Evolutionary conservation across 2,329 filamentous ascomycete genomes (phyloP).

Genomic region (Harringtonia aguacate): DNA sequence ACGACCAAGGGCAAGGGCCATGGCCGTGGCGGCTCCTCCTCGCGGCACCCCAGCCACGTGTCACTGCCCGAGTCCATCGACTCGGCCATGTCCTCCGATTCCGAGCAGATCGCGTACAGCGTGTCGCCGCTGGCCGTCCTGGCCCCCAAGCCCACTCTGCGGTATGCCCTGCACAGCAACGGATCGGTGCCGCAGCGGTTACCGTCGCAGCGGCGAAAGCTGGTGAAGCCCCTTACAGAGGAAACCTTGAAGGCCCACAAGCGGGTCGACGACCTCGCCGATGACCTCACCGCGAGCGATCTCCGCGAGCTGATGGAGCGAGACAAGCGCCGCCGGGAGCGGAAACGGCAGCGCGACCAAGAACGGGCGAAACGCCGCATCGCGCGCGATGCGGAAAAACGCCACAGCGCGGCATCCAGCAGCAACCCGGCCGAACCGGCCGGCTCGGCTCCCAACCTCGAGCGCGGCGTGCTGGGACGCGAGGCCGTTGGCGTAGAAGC

Average conservation of each 20-base stretch:
- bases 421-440: slow-evolving; percentile 15
- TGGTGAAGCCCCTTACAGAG: slow-evolving; percentile 46
- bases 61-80: slow-evolving; percentile 71
- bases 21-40: slow-evolving; percentile 31
- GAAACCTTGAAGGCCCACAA: slow-evolving; percentile 50
- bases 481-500: slow-evolving; percentile 46
- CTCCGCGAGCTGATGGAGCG: slow-evolving; percentile 83
- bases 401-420: slow-evolving; percentile 29
- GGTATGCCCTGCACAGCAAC: slow-evolving; percentile 45
- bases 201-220: slow-evolving; percentile 39
- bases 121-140: slow-evolving; percentile 73
- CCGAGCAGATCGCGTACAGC: slow-evolving; percentile 67
- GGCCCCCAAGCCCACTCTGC: slow-evolving; percentile 74
- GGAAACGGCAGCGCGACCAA: slow-evolving; percentile 57
- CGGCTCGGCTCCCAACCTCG: slow-evolving; percentile 30
- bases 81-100: slow-evolving; percentile 64
- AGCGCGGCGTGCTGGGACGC: slow-evolving; percentile 49
- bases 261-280: slow-evolving; percentile 61
- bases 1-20: slow-evolving; percentile 59
- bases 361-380: slow-evolving; percentile 56
- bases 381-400: slow-evolving; percentile 55
- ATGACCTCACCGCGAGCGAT: slow-evolving; percentile 75
- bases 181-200: slow-evolving; percentile 34
- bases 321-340: slow-evolving; percentile 69
- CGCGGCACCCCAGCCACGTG: slow-evolving; percentile 55